phyloP scores from a whole-genome alignment of 176 grass and related monocot genomes.

The Chrysopogon serrulatus region DNA sequence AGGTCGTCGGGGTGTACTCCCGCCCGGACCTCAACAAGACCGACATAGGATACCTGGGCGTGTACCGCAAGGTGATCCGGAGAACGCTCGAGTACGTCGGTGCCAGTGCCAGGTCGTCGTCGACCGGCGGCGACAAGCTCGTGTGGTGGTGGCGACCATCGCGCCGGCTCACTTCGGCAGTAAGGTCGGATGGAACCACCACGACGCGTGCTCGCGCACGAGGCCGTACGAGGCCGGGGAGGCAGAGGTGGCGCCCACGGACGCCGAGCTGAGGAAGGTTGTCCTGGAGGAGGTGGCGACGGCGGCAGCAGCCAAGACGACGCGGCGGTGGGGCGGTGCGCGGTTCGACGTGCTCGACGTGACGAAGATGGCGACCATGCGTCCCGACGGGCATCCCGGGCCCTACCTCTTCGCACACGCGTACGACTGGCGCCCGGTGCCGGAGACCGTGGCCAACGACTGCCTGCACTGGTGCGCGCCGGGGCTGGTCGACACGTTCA shows the following conservation, averaged over 20 bases:
- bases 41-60: neutral
- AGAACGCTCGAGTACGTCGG: slow-evolving; percentile 7
- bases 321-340: neutral
- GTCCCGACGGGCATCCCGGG: slow-evolving; percentile 34
- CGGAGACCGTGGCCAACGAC: slow-evolving; percentile 27
- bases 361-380: slow-evolving; percentile 33
- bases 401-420: slow-evolving; percentile 5
- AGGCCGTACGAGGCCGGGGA: slow-evolving; percentile 5
- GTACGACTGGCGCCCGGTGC: neutral
- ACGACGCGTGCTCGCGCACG: slow-evolving; percentile 14
- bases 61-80: slow-evolving; percentile 27
- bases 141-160: slow-evolving; percentile 19
- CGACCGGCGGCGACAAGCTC: neutral
- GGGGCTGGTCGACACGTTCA: slow-evolving; percentile 51
- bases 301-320: neutral
- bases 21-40: slow-evolving; percentile 6
- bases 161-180: slow-evolving; percentile 17
- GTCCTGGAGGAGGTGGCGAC: slow-evolving; percentile 6
- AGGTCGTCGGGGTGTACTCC: slow-evolving; percentile 28
- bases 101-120: no score
- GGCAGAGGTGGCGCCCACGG: neutral
- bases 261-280: slow-evolving; percentile 19
- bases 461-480: slow-evolving; percentile 37
- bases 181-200: slow-evolving; percentile 13
- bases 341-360: slow-evolving; percentile 37